Conservation (phyloP, 2,329 filamentous ascomycete species). For the Botrytis elliptica region DNA sequence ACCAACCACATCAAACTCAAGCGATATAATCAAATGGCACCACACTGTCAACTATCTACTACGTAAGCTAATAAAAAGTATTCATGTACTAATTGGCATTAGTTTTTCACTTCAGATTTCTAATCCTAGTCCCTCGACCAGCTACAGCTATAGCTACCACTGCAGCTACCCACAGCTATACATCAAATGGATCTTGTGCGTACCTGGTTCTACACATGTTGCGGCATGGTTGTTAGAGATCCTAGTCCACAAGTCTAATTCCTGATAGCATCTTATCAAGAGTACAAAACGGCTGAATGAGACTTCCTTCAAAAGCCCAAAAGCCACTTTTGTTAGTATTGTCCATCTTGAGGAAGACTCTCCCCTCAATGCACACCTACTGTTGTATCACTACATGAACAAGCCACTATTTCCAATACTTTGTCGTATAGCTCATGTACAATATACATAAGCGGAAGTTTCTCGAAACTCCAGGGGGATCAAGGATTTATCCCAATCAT, state of each 20-base stretch:
- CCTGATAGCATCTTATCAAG: background rate
- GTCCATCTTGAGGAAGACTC: background rate
- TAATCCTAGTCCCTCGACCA: background rate
- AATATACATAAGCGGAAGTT: background rate
- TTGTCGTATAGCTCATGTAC: background rate
- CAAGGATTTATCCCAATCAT: slow-evolving; percentile 2
- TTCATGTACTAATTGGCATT: background rate
- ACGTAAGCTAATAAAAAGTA: background rate
- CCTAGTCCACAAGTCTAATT: background rate
- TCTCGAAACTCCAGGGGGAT: background rate
- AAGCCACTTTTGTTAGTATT: background rate
- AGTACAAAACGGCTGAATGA: background rate
- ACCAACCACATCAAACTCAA: background rate
- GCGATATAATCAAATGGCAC: background rate
- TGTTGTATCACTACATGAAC: background rate
- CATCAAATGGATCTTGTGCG: background rate
- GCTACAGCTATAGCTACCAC: background rate
- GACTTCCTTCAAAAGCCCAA: background rate
- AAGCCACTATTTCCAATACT: background rate
- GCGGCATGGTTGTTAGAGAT: background rate
- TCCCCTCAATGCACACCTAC: background rate
- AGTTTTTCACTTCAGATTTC: background rate
- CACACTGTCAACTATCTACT: background rate
- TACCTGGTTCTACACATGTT: background rate
- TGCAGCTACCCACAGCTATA: background rate